These are phyloP conservation scores for Phytopythium helicoides DNA, from an alignment of 352 stramenopile species.

Conservation along the genomic window DNA sequence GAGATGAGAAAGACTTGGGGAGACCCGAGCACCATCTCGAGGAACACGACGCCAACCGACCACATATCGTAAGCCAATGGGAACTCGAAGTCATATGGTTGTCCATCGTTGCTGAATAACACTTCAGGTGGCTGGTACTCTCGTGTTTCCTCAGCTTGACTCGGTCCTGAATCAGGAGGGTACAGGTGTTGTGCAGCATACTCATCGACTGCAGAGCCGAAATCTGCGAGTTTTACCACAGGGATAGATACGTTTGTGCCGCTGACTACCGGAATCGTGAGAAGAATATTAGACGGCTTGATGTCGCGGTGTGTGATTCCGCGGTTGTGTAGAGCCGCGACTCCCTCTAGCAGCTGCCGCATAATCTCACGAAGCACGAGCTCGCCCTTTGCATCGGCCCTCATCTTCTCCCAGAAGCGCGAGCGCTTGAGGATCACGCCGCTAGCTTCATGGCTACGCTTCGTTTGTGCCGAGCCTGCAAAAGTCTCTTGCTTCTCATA, in stretches of 20 bases:
- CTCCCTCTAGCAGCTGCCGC: slow-evolving; percentile 90
- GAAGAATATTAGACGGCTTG: slow-evolving; percentile 80
- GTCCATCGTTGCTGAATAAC: slow-evolving; percentile 55
- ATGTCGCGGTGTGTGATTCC: slow-evolving; percentile 92
- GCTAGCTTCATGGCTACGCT: not conserved
- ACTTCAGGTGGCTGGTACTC: slow-evolving; percentile 95
- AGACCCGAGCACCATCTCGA: slow-evolving; percentile 95
- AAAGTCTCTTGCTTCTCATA: slow-evolving; percentile 63
- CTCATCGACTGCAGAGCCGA: slow-evolving; percentile 84
- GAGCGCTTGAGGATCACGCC: slow-evolving; percentile 71
- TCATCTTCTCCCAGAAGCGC: slow-evolving; percentile 75
- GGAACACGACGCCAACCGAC: slow-evolving; percentile 94
- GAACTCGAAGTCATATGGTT: slow-evolving; percentile 55
- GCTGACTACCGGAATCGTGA: slow-evolving; percentile 26
- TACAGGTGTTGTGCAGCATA: slow-evolving; percentile 81
- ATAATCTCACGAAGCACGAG: slow-evolving; percentile 90
- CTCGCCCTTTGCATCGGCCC: slow-evolving; percentile 47
- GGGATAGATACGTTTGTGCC: slow-evolving; percentile 18
- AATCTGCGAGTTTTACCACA: slow-evolving; percentile 82
- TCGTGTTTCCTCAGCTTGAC: slow-evolving; percentile 90
- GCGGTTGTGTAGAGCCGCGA: slow-evolving; percentile 85
- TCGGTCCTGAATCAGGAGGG: slow-evolving; percentile 56
- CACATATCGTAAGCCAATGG: slow-evolving; percentile 88
- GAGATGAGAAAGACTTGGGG: slow-evolving; percentile 86
- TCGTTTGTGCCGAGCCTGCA: slow-evolving; percentile 10